phyloP scores from a whole-genome alignment of 2,329 filamentous ascomycete genomes.

The Rhynchosporium graminicola region DNA sequence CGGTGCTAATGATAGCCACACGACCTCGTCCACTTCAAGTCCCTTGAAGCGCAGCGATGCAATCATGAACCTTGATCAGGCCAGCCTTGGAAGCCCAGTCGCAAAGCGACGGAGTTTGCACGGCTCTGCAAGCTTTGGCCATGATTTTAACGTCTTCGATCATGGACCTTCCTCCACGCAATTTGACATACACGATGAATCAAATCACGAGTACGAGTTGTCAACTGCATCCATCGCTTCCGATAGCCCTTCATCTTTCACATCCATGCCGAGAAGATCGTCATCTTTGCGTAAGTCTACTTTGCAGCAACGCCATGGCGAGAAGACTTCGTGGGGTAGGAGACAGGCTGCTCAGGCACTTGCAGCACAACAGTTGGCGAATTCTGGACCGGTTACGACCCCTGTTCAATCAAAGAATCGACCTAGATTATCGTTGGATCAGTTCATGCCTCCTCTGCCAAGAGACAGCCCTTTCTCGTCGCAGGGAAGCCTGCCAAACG shows the following conservation, averaged over 20 bases:
- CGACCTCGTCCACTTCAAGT: slow-evolving; percentile 65
- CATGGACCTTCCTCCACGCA: slow-evolving; percentile 46
- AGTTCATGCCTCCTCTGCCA: slow-evolving; percentile 66
- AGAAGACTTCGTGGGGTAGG: slow-evolving; percentile 64
- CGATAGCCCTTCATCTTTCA: slow-evolving; percentile 39
- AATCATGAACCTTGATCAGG: slow-evolving; percentile 82
- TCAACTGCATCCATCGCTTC: slow-evolving; percentile 40
- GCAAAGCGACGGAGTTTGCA: slow-evolving; percentile 90
- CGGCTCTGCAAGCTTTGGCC: slow-evolving; percentile 62
- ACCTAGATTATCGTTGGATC: slow-evolving; percentile 77
- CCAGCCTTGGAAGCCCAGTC: slow-evolving; percentile 78
- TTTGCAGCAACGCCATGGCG: slow-evolving; percentile 77
- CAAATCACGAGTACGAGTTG: slow-evolving; percentile 53
- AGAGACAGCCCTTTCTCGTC: slow-evolving; percentile 66
- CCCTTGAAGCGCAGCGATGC: slow-evolving; percentile 91
- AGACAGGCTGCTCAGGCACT: slow-evolving; percentile 54
- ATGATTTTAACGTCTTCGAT: slow-evolving; percentile 77
- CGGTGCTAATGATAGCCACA: slow-evolving; percentile 43
- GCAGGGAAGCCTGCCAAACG: slow-evolving; percentile 52
- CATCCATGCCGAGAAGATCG: slow-evolving; percentile 64
- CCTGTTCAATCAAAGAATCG: slow-evolving; percentile 60
- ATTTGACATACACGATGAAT: slow-evolving; percentile 56
- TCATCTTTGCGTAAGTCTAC: slow-evolving; percentile 85
- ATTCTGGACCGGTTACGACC: slow-evolving; percentile 46
- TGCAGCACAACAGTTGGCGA: slow-evolving; percentile 36